These are phyloP conservation scores for Beauveria sp. DNA, from an alignment of 2,329 filamentous ascomycete genomes.

Conservation along the genomic window DNA sequence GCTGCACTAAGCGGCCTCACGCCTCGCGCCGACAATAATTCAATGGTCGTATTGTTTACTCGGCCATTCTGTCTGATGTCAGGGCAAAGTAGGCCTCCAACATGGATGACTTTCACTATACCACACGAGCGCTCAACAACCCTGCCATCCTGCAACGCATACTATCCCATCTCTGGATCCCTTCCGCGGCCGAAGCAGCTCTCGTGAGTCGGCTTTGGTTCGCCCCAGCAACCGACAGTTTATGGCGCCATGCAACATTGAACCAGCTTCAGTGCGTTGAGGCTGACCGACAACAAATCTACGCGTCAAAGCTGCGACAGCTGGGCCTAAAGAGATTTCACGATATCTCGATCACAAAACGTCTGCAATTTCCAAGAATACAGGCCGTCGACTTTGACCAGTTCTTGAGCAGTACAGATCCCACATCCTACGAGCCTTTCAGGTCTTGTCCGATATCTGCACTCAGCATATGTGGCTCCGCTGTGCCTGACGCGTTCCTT, in stretches of 20 bases:
- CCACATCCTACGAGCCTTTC: not conserved
- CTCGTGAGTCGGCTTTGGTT: not conserved
- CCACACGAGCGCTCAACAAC: not conserved
- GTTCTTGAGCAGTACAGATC: not conserved
- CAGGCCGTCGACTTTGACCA: not conserved
- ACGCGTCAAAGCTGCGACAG: not conserved
- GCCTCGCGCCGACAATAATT: too few relatives aligned
- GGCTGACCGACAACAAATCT: not conserved
- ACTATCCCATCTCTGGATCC: not conserved
- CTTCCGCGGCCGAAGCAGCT: not conserved
- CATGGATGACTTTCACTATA: not conserved
- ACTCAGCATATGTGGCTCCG: not conserved
- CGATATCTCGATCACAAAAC: too few relatives aligned
- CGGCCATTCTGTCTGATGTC: too few relatives aligned
- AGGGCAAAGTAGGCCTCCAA: not conserved
- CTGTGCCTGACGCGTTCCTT: not conserved
- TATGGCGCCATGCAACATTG: not conserved
- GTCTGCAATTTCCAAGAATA: not conserved
- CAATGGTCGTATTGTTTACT: too few relatives aligned
- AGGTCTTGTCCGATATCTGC: not conserved
- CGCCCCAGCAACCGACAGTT: not conserved
- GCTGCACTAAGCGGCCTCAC: too few relatives aligned
- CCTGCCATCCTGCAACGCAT: not conserved
- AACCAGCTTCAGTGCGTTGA: too few relatives aligned
- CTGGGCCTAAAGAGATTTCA: not conserved